phyloP scores from a whole-genome alignment of 352 stramenopile species.

The Phytophthora macrochlamydospora region DNA sequence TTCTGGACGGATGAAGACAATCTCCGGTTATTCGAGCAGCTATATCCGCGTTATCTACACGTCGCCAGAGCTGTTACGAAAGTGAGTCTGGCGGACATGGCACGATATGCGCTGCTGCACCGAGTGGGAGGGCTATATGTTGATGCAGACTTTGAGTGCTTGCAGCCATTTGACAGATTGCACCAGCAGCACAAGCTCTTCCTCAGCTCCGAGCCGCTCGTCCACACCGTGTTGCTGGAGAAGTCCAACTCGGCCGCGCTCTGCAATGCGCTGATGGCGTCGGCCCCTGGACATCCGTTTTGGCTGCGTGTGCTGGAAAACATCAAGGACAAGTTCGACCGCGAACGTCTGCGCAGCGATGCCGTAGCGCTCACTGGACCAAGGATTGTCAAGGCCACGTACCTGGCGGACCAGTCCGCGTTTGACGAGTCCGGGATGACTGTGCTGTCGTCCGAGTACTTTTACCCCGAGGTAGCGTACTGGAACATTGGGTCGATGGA shows the following conservation, averaged over 20 bases:
- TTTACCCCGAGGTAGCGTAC: conserved; percentile 61
- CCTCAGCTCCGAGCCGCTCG: conserved; percentile 49
- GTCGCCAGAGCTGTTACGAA: conserved; percentile 44
- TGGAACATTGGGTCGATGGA: conserved; percentile 54
- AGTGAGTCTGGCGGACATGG: conserved; percentile 58
- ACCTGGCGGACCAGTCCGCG: conserved; percentile 12
- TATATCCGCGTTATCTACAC: conserved; percentile 54
- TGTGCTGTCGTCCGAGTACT: conserved; percentile 47
- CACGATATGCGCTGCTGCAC: conserved; percentile 59
- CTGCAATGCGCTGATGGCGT: conserved; percentile 70
- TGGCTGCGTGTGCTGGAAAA: conserved; percentile 55
- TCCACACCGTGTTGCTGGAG: conserved; percentile 55
- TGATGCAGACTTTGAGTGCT: conserved; percentile 61
- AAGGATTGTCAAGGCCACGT: conserved; percentile 54
- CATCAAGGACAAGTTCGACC: conserved; percentile 51
- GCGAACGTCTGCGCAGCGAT: conserved; percentile 24
- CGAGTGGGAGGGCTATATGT: conserved; percentile 55
- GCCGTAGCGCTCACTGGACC: conserved; percentile 54
- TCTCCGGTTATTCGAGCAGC: conserved; percentile 45
- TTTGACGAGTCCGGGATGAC: conserved; percentile 13
- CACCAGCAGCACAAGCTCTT: conserved; percentile 40
- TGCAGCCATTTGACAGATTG: conserved; percentile 42
- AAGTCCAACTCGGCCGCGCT: conserved; percentile 32
- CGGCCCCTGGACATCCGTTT: conserved; percentile 47
- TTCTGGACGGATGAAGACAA: conserved; percentile 70